Evolutionary conservation across 345 rosid species (phyloP), one percentile per base, ranked within the genome.

Genomic region (Salix brachista): DNA sequence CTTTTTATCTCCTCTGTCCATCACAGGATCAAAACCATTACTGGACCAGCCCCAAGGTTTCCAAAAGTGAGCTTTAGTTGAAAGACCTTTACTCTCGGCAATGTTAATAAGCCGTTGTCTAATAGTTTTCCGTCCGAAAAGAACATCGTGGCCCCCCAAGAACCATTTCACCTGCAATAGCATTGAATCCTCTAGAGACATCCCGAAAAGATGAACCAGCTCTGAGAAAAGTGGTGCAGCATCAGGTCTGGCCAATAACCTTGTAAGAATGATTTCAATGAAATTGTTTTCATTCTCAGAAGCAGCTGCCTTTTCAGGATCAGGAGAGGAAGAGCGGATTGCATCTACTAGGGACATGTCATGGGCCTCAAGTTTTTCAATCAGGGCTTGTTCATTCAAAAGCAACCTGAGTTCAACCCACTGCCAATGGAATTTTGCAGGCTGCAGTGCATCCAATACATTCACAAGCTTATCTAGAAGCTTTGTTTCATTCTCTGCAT

Each of bases 381-480:
- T 75, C 16, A 94, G 88, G 28, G 96, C 90, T 84, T 96, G 99
- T 80, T 96, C 99, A 72, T 96, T 92, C 84, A 96, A 87, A 79
- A 96, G 99, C 76, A 96, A 87, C 86, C 99, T 88, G 70, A 94
- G 97, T 84, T 96, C 99, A 83, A 96, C 86, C 98, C 98, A 96
- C 83, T 96, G 99, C 99, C 99, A 96, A 83, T 90, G 98, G 79
- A 96, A 96, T 79, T 92, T 96, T 26, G 98, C 98, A 80, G 99
- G 98, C 78, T 94, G 99, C 75, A 96, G 84, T 61, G 90, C 80
- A 79, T 96, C 94, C 81, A 96, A 81, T 32, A 90, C 89, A 79
- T 83, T 82, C 26, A 96, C 97, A 77, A 96, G 88, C 85, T 85
- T 91, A 86, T 96, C 97, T 73, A 85, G 83, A 72, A 94, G 96